These are phyloP conservation scores for Arctium minus DNA, from an alignment of 129 eudicot genomes.

Conservation along the genomic window DNA sequence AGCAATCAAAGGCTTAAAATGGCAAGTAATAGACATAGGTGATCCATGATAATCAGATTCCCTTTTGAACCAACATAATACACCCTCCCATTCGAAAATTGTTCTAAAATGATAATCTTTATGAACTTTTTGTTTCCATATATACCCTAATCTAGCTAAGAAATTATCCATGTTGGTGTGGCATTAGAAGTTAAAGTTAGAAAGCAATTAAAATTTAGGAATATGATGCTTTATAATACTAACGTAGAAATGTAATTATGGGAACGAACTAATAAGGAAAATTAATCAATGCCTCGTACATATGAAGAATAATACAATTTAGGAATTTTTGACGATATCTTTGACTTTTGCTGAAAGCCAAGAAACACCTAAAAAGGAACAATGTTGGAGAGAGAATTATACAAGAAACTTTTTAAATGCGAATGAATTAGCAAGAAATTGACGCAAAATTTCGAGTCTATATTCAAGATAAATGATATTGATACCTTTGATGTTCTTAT, in stretches of 20 bases:
- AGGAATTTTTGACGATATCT: background rate
- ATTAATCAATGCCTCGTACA: background rate
- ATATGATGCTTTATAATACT: conserved; percentile 8
- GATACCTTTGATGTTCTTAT: background rate
- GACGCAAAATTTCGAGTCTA: background rate
- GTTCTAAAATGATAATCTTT: background rate
- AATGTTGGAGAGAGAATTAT: background rate
- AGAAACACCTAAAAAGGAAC: background rate
- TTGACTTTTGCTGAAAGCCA: background rate
- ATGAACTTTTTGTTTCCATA: background rate
- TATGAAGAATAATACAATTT: background rate
- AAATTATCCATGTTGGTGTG: background rate
- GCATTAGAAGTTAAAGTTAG: background rate
- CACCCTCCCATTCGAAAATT: background rate
- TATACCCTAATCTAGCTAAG: background rate
- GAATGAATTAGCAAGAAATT: background rate
- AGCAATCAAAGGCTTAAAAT: background rate
- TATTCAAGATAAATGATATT: background rate
- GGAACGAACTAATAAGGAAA: background rate
- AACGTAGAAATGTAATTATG: conserved; percentile 2
- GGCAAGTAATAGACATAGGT: background rate
- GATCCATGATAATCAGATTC: background rate
- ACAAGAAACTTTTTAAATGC: background rate
- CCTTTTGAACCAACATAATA: background rate
- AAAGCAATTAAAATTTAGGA: background rate